Base-by-base conservation (phyloP, 192 early-diverging fungal species). In the Coemansia sp. region DNA sequence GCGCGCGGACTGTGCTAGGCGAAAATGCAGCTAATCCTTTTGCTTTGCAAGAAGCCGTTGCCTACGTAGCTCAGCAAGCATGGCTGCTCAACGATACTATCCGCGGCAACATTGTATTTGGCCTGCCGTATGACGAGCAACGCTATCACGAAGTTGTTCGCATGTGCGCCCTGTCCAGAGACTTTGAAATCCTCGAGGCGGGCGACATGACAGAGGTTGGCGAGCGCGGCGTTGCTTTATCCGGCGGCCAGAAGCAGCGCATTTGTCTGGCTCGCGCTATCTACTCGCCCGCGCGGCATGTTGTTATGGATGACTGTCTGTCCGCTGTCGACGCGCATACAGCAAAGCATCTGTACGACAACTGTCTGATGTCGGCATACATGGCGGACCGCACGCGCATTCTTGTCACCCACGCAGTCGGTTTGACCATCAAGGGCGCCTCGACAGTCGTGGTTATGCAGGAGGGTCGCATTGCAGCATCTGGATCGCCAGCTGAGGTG, bases 311-410 rank as follows among this genome's bases (percentile, higher is more conserved):
- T 70, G 96, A 96, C 74, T 92, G 90, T 63, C 80, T 97, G 51
- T 93, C 91, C n/a, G 97, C 97, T 25, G 96, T 98, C 5, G 97
- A 99, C 69, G 89, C 94, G 6, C 96, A 96, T 60, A 98, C 96
- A 2, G 95, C 92, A 29, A 89, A 89, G 61, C 91, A 93, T 67
- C 68, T 99, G 28, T 90, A 88, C 64, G 85, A 92, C 18, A 71
- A 91, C 33, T 94, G 92, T 56, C 63, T 97, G 65, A 83, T 87
- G 56, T 56, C 75, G 14, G 87, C 86, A 4, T 64, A 90, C 34
- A 84, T 99, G 85, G 60, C 63, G 1, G 82, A 85, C 30, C 85
- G 94, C 12, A 99, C 97, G 0, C 73, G 90, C 4, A 76, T 99
- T 33, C 82, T 99, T n/a, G 97, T 96, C n/a, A 95, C 95, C 0